Evolutionary conservation across 768 basidiomycete genomes (phyloP), one percentile per base, ranked within the genome.

Genomic region (Butyriboletus loyo): DNA sequence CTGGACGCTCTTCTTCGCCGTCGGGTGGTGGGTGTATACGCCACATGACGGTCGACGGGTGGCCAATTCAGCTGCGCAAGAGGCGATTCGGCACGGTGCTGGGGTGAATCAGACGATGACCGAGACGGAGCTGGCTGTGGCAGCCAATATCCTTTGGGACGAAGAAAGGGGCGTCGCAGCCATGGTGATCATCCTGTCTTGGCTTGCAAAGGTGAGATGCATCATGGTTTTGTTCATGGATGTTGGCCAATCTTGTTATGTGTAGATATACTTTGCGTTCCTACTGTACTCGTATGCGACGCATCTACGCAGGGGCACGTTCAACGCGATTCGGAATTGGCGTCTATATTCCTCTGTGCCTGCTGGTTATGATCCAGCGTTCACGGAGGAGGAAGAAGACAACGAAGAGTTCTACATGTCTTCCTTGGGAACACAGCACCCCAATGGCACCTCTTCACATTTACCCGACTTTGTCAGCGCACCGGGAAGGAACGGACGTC

Each of bases 1-100:
- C 0, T 98, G 92, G 88, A 95, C 93, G n/a, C 78, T 88, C 37
- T 89, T 90, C 65, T 98, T 99, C 57, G 89, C 85, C 35, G 79
- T 92, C 21, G 73, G 79, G 36, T 99, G 95, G 96, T 99, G 92
- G 87, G 71, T 83, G 31, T 88, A 88, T 73, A 89, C 85, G 1
- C 89, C 94, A 1, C 97, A 99, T 65, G 94, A 99, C 61, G 97
- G 97, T 6, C 78, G 77, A 22, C 82, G 84, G 2, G 80, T 83
- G 31, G 80, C 81, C 56, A 91, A 96, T 67, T 98, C 94, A 2
- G 77, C 79, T 27, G 96, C 97, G 10, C 97, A 99, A 71, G 73
- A 90, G 66, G 87, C 84, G 37, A 82, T 99, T 67, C 87, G 92
- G 66, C 75, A 85, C 35, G 76, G 76, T 38, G 82, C 77, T 36